Evolutionary conservation across 2,329 filamentous ascomycete genomes (phyloP).

Genomic region (Leptoxyphium fumago): DNA sequence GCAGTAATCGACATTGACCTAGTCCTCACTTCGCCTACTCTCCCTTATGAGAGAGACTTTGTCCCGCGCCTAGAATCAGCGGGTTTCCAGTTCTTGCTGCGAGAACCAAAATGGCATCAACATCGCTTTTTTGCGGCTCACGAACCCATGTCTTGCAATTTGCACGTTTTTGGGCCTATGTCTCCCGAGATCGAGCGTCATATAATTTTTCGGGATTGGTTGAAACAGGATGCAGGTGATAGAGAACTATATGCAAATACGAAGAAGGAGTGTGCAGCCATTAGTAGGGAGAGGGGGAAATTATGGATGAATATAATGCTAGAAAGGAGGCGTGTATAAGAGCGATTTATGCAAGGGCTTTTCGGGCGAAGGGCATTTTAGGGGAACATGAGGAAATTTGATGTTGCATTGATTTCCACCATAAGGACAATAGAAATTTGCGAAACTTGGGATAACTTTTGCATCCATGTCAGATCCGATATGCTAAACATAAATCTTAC

Average conservation of each 20-base stretch:
- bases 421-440: too few relatives aligned
- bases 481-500: too few relatives aligned
- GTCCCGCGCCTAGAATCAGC: slow-evolving; percentile 27
- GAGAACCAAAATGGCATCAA: slow-evolving; percentile 34
- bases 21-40: slow-evolving; percentile 22
- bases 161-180: slow-evolving; percentile 35
- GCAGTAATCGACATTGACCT: slow-evolving; percentile 40
- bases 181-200: slow-evolving; percentile 30
- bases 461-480: too few relatives aligned
- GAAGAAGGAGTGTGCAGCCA: slow-evolving; percentile 24
- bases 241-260: slow-evolving; percentile 24
- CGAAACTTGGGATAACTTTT: too few relatives aligned
- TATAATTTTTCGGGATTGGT: slow-evolving; percentile 32
- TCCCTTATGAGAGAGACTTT: slow-evolving; percentile 29
- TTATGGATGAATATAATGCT: slow-evolving; percentile 20
- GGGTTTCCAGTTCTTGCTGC: slow-evolving; percentile 32
- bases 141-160: slow-evolving; percentile 26
- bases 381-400: too few relatives aligned
- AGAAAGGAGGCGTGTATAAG: slow-evolving; percentile 26
- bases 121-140: slow-evolving; percentile 33
- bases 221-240: slow-evolving; percentile 25
- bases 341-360: too few relatives aligned
- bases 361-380: too few relatives aligned
- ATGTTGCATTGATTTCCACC: too few relatives aligned
- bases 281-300: slow-evolving; percentile 19